Evolutionary conservation across 2,329 filamentous ascomycete genomes (phyloP), one percentile per base, ranked within the genome.

Genomic region (Exophiala viscosa): DNA sequence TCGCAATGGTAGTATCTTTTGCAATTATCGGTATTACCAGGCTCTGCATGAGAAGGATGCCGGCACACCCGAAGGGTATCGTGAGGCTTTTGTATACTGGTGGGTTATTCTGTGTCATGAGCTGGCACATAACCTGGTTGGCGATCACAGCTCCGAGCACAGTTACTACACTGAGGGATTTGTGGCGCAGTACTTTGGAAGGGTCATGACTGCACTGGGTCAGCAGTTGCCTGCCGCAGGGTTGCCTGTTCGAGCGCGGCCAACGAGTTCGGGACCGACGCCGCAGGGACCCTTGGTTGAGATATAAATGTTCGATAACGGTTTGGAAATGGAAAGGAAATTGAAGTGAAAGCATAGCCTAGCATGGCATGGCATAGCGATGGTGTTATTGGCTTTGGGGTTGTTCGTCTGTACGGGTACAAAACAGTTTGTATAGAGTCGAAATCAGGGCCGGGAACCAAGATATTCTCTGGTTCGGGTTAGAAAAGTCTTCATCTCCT

Each of bases 101-200:
- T 96, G 87, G 82, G 87, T 96, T 59, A 90, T 93, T n/a, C 69
- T 96, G 56, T 95, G 90, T 57, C 93, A 99, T 68, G 95, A 99
- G 73, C 73, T 99, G 69, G 91, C 93, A 52, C 93, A 99, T 72
- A 99, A 99, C 67, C 73, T 99, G 49, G 89, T 96, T 7, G 72
- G 74, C 34, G 79, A 83, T 58, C 92, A 97, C 69, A 86, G 86
- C 64, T 77, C 87, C 13, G 81, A 87, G 48, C 90, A 95, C 70
- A 88, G 85, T 64, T 95, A 85, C 66, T 95, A 93, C 66, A 92
- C 86, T 3, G 62, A 64, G 45, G 62, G 61, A 5, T 64, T 64
- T 48, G 61, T 63, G 34, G 55, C 60, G 10, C 54, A 62, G 38
- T 64, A 63, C 43, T 63, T 64, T 49, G 45, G 45, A 4, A 55